Evolutionary conservation across 2,329 filamentous ascomycete genomes (phyloP).

Genomic region (Elsinoe ampelina): DNA sequence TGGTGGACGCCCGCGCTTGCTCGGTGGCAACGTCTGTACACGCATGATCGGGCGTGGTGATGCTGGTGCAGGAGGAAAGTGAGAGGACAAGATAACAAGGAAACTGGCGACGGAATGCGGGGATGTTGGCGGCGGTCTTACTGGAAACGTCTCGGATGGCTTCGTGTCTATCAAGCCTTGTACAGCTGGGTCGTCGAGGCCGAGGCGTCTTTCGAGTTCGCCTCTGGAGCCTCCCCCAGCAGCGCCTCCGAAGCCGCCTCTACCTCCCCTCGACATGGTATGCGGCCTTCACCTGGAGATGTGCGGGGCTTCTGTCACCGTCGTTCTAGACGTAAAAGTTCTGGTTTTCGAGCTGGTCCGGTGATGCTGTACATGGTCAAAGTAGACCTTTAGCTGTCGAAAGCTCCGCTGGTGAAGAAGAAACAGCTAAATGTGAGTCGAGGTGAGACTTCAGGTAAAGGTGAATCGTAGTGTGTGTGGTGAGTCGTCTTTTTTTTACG

Average conservation of each 20-base stretch:
- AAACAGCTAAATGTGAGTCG: background rate
- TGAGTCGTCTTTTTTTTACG: constrained; percentile 5
- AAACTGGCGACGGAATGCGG: constrained; percentile 1
- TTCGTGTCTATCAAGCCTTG: constrained; percentile 24
- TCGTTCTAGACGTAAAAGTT: background rate
- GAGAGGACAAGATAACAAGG: background rate
- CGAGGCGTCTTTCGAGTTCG: constrained; percentile 30
- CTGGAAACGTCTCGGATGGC: constrained; percentile 33
- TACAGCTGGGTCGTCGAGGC: constrained; percentile 30
- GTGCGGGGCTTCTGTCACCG: background rate
- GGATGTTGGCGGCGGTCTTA: constrained; percentile 22
- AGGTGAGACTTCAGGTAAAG: background rate
- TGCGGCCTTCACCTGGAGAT: background rate
- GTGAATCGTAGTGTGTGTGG: background rate
- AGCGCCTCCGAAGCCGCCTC: constrained; percentile 26
- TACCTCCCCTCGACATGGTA: constrained; percentile 25
- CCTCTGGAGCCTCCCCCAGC: constrained; percentile 23
- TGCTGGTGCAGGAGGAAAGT: background rate
- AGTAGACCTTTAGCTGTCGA: background rate
- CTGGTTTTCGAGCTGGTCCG: background rate
- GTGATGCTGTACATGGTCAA: background rate
- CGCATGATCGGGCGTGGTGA: background rate
- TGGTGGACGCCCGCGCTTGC: background rate
- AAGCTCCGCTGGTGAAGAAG: background rate
- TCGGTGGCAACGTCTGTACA: background rate